Evolutionary conservation across 495 filamentous ascomycete genomes (phyloP), one percentile per base, ranked within the genome.

Genomic region (Penicillium roqueforti): DNA sequence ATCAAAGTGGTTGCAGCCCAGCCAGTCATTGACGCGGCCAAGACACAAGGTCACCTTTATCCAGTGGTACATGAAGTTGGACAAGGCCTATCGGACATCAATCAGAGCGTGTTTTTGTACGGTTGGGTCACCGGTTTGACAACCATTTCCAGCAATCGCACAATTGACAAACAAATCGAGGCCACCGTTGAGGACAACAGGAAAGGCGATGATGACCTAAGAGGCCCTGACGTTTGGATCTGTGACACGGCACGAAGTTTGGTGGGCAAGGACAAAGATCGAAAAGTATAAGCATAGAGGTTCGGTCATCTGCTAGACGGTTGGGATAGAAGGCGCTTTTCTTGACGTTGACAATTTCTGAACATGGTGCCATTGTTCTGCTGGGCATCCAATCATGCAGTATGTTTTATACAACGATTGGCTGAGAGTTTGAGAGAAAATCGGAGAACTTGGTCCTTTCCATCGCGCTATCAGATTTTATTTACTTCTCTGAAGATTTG

Each of bases 121-220:
- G 86, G 87, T 8, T 89, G 86, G 86, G 71, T 70, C 32, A 69
- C 70, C 4, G 74, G 74, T 1, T 57, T 77, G 29, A 85, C 82
- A 29, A 89, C 87, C 1, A 73, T 89, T 49, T 85, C 83, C 11
- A 83, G 80, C 44, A 89, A 89, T 61, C 76, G 83, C 9, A 76
- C 77, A 0, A 81, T 85, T 23, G 81, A 80, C 16, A 88, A 81
- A 57, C 73, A 81, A 36, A 82, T 89, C 48, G 83, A 87, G 55
- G 62, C 59, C 13, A 74, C 72, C 1, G 70, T 86, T 48, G 71
- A 80, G 34, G 61, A 56, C 19, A 61, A 67, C 43, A 71, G 77
- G 47, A 50, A 67, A 4, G 60, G 51, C 6, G 68, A 74, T 41
- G 66, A 75, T 34, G 65, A 68, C 26, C 66, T 77, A 20, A 65